These are phyloP conservation scores for Buxus sempervirens DNA, from an alignment of 164 flowering plant species.

Conservation along the genomic window DNA sequence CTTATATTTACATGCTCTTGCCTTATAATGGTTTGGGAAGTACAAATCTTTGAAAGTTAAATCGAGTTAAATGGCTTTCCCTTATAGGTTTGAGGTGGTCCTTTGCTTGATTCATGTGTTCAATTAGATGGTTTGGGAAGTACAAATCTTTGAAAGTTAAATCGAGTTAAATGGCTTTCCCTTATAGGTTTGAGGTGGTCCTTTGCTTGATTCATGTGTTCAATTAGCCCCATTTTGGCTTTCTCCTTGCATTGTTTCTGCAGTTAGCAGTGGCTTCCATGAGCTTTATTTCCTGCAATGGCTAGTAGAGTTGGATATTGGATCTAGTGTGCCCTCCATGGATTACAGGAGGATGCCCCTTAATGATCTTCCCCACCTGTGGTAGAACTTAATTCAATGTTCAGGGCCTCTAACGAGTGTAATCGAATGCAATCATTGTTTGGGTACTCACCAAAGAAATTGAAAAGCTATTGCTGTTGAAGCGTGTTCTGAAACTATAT, in stretches of 20 bases:
- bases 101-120: no score
- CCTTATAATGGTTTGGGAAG: no score
- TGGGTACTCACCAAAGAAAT: neutral
- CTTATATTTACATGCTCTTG: no score
- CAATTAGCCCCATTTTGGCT: no score
- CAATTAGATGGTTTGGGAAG: no score
- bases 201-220: no score
- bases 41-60: no score
- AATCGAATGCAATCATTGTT: no score
- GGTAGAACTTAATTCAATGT: neutral
- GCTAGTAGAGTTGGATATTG: neutral
- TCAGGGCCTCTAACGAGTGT: no score
- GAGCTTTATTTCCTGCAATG: neutral
- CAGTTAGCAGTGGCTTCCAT: neutral
- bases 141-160: no score
- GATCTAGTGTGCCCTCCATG: neutral
- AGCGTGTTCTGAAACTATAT: neutral
- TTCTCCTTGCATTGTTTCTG: no score
- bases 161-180: neutral
- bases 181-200: neutral
- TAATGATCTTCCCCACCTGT: neutral
- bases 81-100: neutral
- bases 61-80: neutral
- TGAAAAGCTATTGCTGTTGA: neutral
- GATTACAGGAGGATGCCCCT: neutral